phyloP scores from a whole-genome alignment of 2,329 filamentous ascomycete genomes.

The Colletotrichum brevisporum region DNA sequence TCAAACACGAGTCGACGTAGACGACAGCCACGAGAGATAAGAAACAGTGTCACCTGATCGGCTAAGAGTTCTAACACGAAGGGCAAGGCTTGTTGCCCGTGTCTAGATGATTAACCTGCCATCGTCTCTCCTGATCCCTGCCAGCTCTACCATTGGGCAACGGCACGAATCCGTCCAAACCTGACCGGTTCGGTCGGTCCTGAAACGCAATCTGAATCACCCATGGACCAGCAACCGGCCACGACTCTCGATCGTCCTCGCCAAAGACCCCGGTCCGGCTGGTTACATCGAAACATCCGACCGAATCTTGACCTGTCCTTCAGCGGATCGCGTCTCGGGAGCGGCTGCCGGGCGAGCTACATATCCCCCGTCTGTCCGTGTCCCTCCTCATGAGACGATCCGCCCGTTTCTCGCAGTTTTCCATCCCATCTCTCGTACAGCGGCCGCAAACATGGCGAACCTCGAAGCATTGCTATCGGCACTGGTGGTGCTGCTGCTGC shows the following conservation, averaged over 20 bases:
- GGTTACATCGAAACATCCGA: conserved; percentile 20
- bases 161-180: neutral
- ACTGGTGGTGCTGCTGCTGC: neutral
- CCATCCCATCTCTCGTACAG: neutral
- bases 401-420: neutral
- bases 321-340: neutral
- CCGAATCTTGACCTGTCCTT: conserved; percentile 10
- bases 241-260: neutral
- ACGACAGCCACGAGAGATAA: no score
- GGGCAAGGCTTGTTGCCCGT: no score
- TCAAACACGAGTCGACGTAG: no score
- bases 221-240: neutral
- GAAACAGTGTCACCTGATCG: no score
- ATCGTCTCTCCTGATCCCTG: neutral
- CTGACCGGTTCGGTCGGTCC: conserved; percentile 22
- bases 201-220: conserved; percentile 30
- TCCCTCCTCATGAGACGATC: conserved; percentile 5
- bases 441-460: neutral
- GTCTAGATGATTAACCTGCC: no score
- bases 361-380: neutral
- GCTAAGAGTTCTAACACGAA: no score
- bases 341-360: neutral
- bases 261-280: neutral
- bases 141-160: neutral
- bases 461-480: neutral